Conservation (phyloP, 2,329 filamentous ascomycete species). For the Penicillium brasilianum region DNA sequence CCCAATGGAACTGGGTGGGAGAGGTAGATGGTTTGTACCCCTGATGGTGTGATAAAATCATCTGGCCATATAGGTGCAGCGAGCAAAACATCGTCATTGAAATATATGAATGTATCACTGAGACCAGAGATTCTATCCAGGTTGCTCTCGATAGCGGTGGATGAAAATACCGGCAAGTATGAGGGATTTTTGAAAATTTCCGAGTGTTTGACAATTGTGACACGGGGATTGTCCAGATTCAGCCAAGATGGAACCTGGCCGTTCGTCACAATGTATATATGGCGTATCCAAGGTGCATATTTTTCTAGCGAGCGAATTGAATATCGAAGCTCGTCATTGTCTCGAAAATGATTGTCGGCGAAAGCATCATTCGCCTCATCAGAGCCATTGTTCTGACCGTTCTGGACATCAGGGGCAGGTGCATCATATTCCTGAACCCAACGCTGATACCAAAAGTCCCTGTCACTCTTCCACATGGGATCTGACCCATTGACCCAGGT, state of each 20-base stretch:
- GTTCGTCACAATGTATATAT: conserved; percentile 10
- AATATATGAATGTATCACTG: conserved; percentile 10
- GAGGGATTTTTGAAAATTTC: conserved; percentile 10
- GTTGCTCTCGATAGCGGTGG: conserved; percentile 9
- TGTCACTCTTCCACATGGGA: conserved; percentile 10
- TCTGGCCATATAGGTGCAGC: conserved; percentile 14
- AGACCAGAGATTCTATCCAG: conserved; percentile 9
- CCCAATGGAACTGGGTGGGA: conserved; percentile 12
- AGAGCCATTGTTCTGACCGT: conserved; percentile 5
- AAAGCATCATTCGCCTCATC: conserved; percentile 2
- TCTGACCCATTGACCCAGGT: conserved; percentile 14
- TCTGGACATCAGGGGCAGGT: conserved; percentile 2
- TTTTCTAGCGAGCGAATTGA: conserved; percentile 8
- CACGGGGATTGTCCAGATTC: conserved; percentile 8
- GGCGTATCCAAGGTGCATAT: conserved; percentile 11
- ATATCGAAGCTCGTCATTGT: conserved; percentile 15
- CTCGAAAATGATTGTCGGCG: conserved; percentile 10
- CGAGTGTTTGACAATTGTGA: conserved; percentile 9
- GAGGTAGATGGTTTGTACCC: conserved; percentile 9
- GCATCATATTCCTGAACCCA: conserved; percentile 6
- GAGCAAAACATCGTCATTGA: conserved; percentile 13
- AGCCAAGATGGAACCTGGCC: conserved; percentile 9
- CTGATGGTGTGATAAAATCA: conserved; percentile 12
- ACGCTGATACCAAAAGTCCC: conserved; percentile 13
- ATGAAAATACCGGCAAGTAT: conserved; percentile 11